Percentiles rank a stretch among this genome's conserved stretches.
These are phyloP conservation scores for Salix purpurea DNA, from an alignment of 345 rosid species.

Conservation along the genomic window DNA sequence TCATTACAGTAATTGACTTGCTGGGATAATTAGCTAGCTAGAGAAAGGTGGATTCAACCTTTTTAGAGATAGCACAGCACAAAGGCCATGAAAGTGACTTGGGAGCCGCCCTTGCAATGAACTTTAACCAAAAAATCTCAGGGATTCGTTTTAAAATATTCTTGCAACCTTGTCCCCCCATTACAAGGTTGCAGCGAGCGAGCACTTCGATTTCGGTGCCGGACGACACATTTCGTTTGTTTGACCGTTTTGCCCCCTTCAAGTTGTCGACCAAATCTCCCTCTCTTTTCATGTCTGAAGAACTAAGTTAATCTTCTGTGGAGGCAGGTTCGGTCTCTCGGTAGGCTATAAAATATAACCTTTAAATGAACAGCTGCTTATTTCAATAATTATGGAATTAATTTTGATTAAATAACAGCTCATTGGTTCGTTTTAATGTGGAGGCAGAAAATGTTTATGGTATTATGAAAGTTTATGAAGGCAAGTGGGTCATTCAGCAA, in stretches of 20 bases:
- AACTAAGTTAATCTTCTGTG: no score
- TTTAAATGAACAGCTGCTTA: no score
- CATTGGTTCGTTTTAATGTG: neutral
- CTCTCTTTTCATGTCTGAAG: no score
- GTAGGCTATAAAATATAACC: no score
- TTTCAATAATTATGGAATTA: no score
- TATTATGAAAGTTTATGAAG: neutral
- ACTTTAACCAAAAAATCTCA: constrained; percentile 9
- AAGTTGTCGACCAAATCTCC: neutral
- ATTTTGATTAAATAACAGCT: neutral
- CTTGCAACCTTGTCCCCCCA: constrained; percentile 21
- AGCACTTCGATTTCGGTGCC: constrained; percentile 20
- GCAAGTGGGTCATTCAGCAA: neutral
- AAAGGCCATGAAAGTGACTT: constrained; percentile 27
- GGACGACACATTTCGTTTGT: neutral
- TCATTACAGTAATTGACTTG: constrained; percentile 19
- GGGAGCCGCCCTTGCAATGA: constrained; percentile 38
- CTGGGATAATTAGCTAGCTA: neutral
- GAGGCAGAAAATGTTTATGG: neutral
- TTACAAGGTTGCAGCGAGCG: constrained; percentile 1
- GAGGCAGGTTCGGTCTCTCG: no score
- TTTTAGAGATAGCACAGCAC: neutral
- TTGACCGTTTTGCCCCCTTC: constrained; percentile 1
- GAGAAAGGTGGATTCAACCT: neutral
- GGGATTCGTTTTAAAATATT: constrained; percentile 1